Evolutionary conservation across 2,329 filamentous ascomycete species (phyloP), one percentile per base, ranked within the genome.

Genomic region (Colletotrichum sp.): DNA sequence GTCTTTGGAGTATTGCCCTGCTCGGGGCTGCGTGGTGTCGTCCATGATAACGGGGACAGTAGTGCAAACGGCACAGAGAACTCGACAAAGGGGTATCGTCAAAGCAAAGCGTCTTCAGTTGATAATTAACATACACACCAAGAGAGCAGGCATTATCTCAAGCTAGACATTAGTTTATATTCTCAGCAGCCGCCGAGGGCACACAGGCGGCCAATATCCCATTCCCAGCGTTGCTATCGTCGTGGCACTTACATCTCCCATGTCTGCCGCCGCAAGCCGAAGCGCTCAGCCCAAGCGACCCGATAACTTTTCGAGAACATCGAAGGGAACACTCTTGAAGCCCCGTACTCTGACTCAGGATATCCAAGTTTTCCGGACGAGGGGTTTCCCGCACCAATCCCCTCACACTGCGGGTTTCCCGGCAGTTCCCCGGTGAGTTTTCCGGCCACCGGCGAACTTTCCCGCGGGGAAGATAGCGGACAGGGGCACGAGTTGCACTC

Each of bases 371-470:
- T 1, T 13, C 0, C 44, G 44, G n/a, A 13, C 10, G n/a, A 52
- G 44, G 16, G 28, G 39, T 68, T 68, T 59, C n/a, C 28, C 49
- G 44, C 16, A 36, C 24, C n/a, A 52, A 18, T 24, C 8, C 32
- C 30, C 6, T 36, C 3, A 3, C 16, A 52, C n/a, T 0, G 0
- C 0, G 6, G n/a, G n/a, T 52, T 52, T 52, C 44, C n/a, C 32
- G 16, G n/a, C 18, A 44, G 5, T 44, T 44, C 0, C 18, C 39
- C 34, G 36, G 8, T 8, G 3, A 68, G 65, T 59, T 68, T 57
- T 28, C 65, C 65, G 44, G 65, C 13, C 0, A n/a, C 30, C 65
- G 65, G 65, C 65, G 65, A 68, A 68, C 49, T 59, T 68, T 68
- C 0, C 65, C 65, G 52, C 65, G 65, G 65, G 65, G 8, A 68